Evolutionary conservation across 352 stramenopile species (phyloP).

Genomic region (Globisporangium spiculum): DNA sequence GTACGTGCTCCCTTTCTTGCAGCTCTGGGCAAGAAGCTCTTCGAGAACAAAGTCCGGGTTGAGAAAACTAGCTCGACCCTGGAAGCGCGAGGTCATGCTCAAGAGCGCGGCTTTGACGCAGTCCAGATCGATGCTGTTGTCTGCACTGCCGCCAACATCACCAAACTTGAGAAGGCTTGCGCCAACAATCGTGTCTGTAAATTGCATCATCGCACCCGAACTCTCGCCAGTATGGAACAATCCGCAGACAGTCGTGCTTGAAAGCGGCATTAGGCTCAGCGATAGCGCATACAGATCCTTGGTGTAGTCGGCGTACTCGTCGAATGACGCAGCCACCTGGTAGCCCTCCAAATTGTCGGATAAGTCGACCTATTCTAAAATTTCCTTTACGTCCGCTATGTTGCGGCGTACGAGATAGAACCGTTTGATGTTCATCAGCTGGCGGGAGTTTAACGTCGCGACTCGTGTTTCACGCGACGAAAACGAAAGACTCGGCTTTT

Average conservation of each 20-base stretch:
- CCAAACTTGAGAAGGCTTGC: background rate
- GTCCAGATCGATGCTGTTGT: constrained; percentile 7
- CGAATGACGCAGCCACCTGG: background rate
- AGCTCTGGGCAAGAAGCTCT: background rate
- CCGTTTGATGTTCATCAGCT: background rate
- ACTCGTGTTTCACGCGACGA: background rate
- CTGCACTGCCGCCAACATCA: background rate
- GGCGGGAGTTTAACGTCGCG: background rate
- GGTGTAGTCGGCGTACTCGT: background rate
- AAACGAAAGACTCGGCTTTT: background rate
- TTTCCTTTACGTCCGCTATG: background rate
- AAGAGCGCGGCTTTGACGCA: constrained; percentile 8
- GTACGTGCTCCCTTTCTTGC: background rate
- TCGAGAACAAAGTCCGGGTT: too few species aligned
- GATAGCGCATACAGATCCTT: background rate
- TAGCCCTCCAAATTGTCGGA: background rate
- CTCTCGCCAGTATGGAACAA: too few species aligned
- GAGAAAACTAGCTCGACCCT: too few species aligned
- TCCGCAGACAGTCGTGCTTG: too few species aligned
- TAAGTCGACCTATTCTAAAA: background rate
- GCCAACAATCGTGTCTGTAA: constrained; percentile 9
- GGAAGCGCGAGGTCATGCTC: background rate
- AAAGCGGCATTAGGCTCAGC: too few species aligned
- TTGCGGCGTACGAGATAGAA: background rate
- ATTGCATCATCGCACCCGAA: background rate